Percentiles rank a stretch among this genome's conserved stretches.
These are phyloP conservation scores for Carallia pectinifolia DNA, from an alignment of 345 rosid genomes.

Conservation along the genomic window DNA sequence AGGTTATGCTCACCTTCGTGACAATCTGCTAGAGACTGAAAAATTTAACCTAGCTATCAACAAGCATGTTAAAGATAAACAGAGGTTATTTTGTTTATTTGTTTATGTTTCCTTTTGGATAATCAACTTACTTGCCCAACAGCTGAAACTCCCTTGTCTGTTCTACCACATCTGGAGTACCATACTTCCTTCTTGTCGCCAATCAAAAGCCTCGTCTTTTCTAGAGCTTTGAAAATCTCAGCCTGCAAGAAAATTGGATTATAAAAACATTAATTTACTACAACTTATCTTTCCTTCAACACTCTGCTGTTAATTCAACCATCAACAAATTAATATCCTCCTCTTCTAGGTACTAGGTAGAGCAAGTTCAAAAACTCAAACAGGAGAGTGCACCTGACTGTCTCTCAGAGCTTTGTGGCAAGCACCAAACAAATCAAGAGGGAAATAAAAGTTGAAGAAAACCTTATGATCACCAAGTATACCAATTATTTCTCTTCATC, in stretches of 20 bases:
- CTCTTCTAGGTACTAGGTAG: conserved; percentile 5
- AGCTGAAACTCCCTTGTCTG: conserved; percentile 93
- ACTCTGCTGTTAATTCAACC: conserved; percentile 2
- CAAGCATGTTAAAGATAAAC: no score
- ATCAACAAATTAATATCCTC: neutral
- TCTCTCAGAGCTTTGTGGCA: neutral
- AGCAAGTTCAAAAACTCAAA: conserved; percentile 1
- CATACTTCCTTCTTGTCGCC: conserved; percentile 69
- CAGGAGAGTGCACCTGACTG: neutral
- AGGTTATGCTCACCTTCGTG: neutral
- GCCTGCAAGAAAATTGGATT: conserved; percentile 49
- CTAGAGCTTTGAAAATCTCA: conserved; percentile 83
- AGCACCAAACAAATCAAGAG: neutral
- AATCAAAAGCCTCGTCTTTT: conserved; percentile 71
- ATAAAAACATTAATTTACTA: conserved; percentile 5
- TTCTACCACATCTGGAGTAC: conserved; percentile 94
- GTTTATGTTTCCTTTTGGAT: neutral
- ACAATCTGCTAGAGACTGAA: no score
- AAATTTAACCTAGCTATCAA: no score
- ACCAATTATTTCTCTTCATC: neutral
- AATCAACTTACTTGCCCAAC: conserved; percentile 70
- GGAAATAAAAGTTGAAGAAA: neutral
- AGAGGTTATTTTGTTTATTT: no score
- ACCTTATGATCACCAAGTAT: neutral
- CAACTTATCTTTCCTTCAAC: neutral